Conservation (phyloP, 148 eudicot species). For the Rhododendron vialii region DNA sequence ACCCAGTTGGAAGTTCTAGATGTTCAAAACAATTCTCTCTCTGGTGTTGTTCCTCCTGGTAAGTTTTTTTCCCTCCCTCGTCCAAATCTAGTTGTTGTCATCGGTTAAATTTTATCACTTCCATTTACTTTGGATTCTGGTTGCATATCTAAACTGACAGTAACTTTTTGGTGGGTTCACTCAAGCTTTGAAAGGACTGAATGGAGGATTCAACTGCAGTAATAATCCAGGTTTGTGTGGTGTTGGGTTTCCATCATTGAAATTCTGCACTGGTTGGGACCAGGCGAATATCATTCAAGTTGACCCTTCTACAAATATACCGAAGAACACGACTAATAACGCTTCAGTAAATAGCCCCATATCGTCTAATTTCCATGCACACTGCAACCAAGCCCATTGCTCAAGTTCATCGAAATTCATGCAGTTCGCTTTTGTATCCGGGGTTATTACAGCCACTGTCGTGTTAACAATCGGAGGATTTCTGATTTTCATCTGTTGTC, state of each 20-base stretch:
- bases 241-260: conserved; percentile 42
- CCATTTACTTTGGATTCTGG: neutral
- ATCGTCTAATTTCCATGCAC: conserved; percentile 21
- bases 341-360: conserved; percentile 17
- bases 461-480: conserved; percentile 36
- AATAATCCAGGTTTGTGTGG: conserved; percentile 79
- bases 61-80: conserved; percentile 16
- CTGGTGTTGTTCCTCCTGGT: conserved; percentile 74
- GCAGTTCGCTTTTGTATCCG: conserved; percentile 36
- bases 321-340: conserved; percentile 16
- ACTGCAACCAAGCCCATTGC: conserved; percentile 37
- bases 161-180: neutral
- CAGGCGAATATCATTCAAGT: conserved; percentile 32
- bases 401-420: conserved; percentile 39
- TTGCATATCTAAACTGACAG: neutral
- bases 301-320: conserved; percentile 30
- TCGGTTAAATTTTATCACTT: neutral
- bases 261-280: conserved; percentile 65
- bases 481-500: conserved; percentile 28
- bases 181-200: conserved; percentile 64
- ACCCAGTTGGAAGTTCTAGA: conserved; percentile 49
- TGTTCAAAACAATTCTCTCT: conserved; percentile 67
- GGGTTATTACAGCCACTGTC: conserved; percentile 29
- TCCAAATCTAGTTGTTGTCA: neutral
- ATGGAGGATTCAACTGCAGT: conserved; percentile 39